Conservation (phyloP, 192 early-diverging fungal genomes). For the Powellomyces hirtus region DNA sequence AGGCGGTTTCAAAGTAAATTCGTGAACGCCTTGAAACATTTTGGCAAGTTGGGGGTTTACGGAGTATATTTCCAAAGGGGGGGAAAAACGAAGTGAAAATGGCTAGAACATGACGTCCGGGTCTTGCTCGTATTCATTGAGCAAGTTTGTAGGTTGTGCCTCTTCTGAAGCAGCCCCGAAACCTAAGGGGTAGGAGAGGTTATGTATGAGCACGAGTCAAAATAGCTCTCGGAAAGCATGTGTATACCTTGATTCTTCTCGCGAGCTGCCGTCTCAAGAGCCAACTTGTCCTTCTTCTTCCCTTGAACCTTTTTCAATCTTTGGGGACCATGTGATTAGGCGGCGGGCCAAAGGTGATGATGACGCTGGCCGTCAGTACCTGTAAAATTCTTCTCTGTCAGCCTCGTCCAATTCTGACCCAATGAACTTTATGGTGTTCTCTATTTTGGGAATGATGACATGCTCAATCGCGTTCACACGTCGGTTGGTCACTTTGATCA, state of each 20-base stretch:
- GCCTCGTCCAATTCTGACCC: conserved; percentile 96
- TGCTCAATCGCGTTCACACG: conserved; percentile 99
- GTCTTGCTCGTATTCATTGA: conserved; percentile 56
- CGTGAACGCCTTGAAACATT: too few species aligned
- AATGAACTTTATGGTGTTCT: conserved; percentile 98
- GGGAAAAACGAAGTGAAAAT: too few species aligned
- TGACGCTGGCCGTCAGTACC: conserved; percentile 27
- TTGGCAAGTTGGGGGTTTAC: too few species aligned
- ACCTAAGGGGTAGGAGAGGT: not conserved
- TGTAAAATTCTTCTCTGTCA: conserved; percentile 98
- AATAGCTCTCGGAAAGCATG: not conserved
- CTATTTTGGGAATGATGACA: conserved; percentile 97
- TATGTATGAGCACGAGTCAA: not conserved
- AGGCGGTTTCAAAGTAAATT: too few species aligned
- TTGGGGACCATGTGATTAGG: not conserved
- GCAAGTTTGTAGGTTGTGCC: conserved; percentile 31
- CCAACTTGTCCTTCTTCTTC: conserved; percentile 90
- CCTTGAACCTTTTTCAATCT: conserved; percentile 97
- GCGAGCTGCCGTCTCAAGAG: conserved; percentile 56
- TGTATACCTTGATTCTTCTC: conserved; percentile 25
- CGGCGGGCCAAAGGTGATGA: not conserved
- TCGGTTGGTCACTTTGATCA: conserved; percentile 98
- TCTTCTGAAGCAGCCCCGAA: not conserved
- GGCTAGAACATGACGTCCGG: conserved; percentile 54
- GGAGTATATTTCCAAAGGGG: too few species aligned